phyloP scores from a whole-genome alignment of 495 filamentous ascomycete genomes.

The Lophiostoma macrostomum region DNA sequence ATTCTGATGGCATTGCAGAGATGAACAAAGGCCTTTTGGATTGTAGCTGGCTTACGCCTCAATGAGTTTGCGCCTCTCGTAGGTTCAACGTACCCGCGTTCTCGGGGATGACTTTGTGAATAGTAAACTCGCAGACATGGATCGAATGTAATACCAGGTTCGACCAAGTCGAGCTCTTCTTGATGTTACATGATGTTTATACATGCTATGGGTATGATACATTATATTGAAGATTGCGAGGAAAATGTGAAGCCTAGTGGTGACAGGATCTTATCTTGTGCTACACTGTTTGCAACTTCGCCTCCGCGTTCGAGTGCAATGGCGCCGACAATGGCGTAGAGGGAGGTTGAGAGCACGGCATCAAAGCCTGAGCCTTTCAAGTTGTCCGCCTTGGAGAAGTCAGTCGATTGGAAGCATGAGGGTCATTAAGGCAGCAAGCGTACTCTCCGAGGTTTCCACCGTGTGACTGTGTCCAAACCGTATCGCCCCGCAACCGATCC shows the following conservation, averaged over 20 bases:
- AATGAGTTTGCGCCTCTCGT: too few species aligned
- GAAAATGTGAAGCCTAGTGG: constrained; percentile 38
- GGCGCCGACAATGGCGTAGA: constrained; percentile 86
- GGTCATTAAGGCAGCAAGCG: constrained; percentile 33
- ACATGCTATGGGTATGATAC: too few species aligned
- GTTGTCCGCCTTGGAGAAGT: constrained; percentile 60
- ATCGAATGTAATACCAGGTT: too few species aligned
- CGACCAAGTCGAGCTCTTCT: too few species aligned
- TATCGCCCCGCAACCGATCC: constrained; percentile 64
- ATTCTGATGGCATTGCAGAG: too few species aligned
- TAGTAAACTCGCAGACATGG: too few species aligned
- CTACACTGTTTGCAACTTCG: constrained; percentile 68
- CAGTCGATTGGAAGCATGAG: constrained; percentile 12
- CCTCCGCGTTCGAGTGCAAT: constrained; percentile 82
- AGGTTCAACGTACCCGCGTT: too few species aligned
- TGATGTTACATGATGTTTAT: too few species aligned
- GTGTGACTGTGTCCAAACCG: constrained; percentile 66
- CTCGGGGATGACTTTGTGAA: too few species aligned
- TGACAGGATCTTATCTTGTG: constrained; percentile 70
- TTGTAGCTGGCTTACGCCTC: too few species aligned
- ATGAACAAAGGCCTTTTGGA: too few species aligned
- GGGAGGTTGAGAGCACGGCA: constrained; percentile 65
- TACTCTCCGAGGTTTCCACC: constrained; percentile 86
- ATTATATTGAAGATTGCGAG: too few species aligned
- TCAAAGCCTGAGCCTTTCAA: constrained; percentile 68